A percentile compares a stretch with the other conserved stretches of the same genome.
phyloP scores from a whole-genome alignment of 140 eudicot genomes.

The Ambrosia hybrid region DNA sequence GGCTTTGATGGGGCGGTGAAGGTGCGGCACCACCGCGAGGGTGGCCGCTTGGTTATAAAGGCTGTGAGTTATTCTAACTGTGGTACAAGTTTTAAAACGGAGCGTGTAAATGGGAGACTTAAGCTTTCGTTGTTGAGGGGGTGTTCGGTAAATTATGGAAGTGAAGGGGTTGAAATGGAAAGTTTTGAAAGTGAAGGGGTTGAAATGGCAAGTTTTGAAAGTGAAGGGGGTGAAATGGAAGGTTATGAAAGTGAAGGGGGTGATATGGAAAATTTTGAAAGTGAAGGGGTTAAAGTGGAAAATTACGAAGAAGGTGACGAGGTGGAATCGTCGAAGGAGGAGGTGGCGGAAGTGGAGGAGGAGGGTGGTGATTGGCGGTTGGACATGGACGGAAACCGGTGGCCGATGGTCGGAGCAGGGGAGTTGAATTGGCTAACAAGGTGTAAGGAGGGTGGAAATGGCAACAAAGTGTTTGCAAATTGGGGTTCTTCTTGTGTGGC shows the following conservation, averaged over 20 bases:
- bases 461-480: conserved; percentile 53
- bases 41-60: conserved; percentile 65
- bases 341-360: background rate
- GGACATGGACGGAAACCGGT: conserved; percentile 34
- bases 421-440: conserved; percentile 40
- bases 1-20: conserved; percentile 49
- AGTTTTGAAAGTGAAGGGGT: conserved; percentile 8
- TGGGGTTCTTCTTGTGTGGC: conserved; percentile 64
- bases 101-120: conserved; percentile 69
- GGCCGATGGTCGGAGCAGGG: conserved; percentile 33
- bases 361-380: conserved; percentile 26
- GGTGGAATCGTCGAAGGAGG: background rate
- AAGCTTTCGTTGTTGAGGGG: conserved; percentile 49
- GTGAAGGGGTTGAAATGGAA: conserved; percentile 17
- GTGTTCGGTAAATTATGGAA: conserved; percentile 21
- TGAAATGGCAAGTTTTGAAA: background rate
- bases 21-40: conserved; percentile 71
- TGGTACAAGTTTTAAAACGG: conserved; percentile 49
- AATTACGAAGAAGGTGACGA: conserved; percentile 1
- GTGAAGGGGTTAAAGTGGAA: background rate
- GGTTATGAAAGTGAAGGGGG: conserved; percentile 8
- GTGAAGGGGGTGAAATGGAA: conserved; percentile 13
- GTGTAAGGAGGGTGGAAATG: conserved; percentile 57
- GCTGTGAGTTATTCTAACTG: conserved; percentile 51
- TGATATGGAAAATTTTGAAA: background rate